Conservation (phyloP, 192 early-diverging fungal species). For the Obelidium mucronatum region DNA sequence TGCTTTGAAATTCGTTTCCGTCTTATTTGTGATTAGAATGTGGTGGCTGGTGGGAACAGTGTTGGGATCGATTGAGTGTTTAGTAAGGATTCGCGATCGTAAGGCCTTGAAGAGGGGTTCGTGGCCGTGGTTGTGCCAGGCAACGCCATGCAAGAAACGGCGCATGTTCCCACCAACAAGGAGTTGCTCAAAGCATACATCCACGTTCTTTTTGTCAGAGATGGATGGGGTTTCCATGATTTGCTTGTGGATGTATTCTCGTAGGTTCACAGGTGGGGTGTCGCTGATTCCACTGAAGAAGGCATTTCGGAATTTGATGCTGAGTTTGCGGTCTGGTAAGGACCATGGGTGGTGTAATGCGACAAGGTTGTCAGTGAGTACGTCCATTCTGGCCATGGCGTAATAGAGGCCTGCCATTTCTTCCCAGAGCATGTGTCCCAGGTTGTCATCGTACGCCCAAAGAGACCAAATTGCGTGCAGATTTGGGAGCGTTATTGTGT, state of each 20-base stretch:
- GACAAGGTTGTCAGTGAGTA: conserved; percentile 5
- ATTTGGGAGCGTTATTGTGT: background rate
- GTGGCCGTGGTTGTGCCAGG: conserved; percentile 36
- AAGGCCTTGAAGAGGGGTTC: conserved; percentile 36
- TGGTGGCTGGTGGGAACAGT: conserved; percentile 29
- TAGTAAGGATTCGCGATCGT: conserved; percentile 15
- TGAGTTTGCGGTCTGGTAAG: conserved; percentile 23
- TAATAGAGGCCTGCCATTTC: conserved; percentile 35
- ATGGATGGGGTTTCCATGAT: background rate
- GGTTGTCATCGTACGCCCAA: conserved; percentile 40
- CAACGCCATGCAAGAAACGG: conserved; percentile 13
- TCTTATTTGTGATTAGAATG: conserved; percentile 44
- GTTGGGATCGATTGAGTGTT: conserved; percentile 31
- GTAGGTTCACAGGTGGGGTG: conserved; percentile 13
- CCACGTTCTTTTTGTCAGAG: background rate
- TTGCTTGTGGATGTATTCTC: background rate
- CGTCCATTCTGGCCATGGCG: conserved; percentile 34
- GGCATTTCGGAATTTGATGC: conserved; percentile 25
- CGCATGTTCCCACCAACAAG: conserved; percentile 36
- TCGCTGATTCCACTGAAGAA: conserved; percentile 35
- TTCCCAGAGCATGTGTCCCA: conserved; percentile 41
- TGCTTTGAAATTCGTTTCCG: conserved; percentile 18
- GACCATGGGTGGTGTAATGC: conserved; percentile 17
- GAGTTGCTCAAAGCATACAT: conserved; percentile 38
- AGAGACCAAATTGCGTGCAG: conserved; percentile 29